Base-by-base conservation (phyloP, 805 yeast species). In the Candida yuanshanica region DNA sequence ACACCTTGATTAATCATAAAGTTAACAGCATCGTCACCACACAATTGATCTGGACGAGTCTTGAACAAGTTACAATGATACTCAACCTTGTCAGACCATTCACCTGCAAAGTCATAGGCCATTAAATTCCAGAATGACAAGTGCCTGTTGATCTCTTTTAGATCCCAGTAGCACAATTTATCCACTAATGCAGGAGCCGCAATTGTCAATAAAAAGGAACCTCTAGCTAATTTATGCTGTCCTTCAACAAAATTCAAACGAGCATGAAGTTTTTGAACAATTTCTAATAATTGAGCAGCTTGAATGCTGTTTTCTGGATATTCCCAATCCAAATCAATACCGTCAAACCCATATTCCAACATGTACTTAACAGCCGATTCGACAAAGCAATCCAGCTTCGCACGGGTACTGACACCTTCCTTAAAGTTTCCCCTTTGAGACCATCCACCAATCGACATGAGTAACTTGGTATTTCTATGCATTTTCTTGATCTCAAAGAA, bases 261-360 rank as follows among this genome's bases (percentile, higher is more conserved):
- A 1, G 13, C 34, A 33, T 78, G 66, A 20, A 79, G 49, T 13
- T 41, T 45, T 33, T 51, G 49, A 16, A 83, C 59, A 31, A 87
- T 46, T 4, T 56, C 52, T 1, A 73, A 64, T 46, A 77, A 70
- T 29, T 59, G 55, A 0, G 51, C 36, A 1, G 78, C 77, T 45
- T 84, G 80, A 3, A 37, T 21, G 1, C 57, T 53, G 33, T 59
- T 67, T 7, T 60, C 56, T 0, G 96, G 96, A 53, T 80, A 91
- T 61, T 91, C 99, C 96, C 96, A 91, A 63, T 91, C 99, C 22
- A 91, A 64, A 60, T 93, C 98, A 35, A 91, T 65, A 0, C 99
- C 98, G 59, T 93, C 97, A 54, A 93, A 80, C 0, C 83, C 81
- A 55, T 76, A 74, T 34, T 69, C 61, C 2, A 60, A 42, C 58